Conservation (phyloP, 768 basidiomycete species). For the Boletus coccyginus region DNA sequence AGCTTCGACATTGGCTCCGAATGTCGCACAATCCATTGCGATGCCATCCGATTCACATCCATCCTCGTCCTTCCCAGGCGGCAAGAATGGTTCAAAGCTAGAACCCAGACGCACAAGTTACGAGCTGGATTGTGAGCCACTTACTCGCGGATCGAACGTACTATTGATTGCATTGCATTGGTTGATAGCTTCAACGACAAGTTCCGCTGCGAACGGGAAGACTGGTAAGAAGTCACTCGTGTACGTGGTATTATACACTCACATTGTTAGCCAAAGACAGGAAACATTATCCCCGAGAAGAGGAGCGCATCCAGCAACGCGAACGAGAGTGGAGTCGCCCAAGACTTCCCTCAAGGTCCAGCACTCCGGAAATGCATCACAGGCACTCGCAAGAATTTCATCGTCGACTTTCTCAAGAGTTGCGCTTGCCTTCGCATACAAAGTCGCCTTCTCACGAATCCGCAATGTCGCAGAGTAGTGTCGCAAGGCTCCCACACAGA, state of each 20-base stretch:
- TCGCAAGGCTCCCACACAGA: slow-evolving; percentile 7
- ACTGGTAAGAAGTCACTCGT: slow-evolving; percentile 23
- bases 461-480: slow-evolving; percentile 4
- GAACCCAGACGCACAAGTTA: slow-evolving; percentile 9
- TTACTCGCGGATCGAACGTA: neutral
- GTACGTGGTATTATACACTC: neutral
- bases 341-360: slow-evolving; percentile 25
- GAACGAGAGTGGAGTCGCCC: slow-evolving; percentile 50
- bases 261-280: slow-evolving; percentile 20
- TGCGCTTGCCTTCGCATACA: slow-evolving; percentile 24
- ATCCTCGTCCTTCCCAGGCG: slow-evolving; percentile 12
- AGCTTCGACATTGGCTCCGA: slow-evolving; percentile 15
- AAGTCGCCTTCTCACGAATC: slow-evolving; percentile 21
- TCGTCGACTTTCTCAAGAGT: slow-evolving; percentile 29
- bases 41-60: slow-evolving; percentile 11
- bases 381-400: slow-evolving; percentile 26
- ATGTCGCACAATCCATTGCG: slow-evolving; percentile 1
- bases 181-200: slow-evolving; percentile 28
- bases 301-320: slow-evolving; percentile 37
- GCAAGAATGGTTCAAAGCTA: neutral
- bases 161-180: neutral
- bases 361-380: slow-evolving; percentile 24
- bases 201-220: slow-evolving; percentile 18
- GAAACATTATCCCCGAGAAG: slow-evolving; percentile 29
- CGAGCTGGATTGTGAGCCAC: slow-evolving; percentile 18